Evolutionary conservation across 148 eudicot genomes (phyloP).

Genomic region (Nepenthes mirabilis): DNA sequence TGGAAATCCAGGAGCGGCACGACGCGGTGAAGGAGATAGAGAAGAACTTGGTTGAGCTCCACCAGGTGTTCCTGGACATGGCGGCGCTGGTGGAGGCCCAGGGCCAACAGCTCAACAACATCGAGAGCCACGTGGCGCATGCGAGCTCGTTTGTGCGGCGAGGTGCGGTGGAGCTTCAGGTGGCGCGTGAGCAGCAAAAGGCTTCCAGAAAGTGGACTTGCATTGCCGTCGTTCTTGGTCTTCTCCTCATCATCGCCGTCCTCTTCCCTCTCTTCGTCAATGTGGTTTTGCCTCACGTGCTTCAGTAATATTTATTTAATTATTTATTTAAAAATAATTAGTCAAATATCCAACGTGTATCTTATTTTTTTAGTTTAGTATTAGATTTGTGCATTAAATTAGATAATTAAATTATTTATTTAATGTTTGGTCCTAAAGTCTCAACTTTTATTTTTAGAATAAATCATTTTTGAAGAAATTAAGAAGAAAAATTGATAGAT

Average conservation of each 20-base stretch:
- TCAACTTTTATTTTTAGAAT: too few relatives aligned
- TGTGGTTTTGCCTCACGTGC: conserved; percentile 18
- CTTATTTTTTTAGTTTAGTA: too few relatives aligned
- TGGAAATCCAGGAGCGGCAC: conserved; percentile 72
- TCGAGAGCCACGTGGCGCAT: conserved; percentile 43
- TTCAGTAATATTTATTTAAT: too few relatives aligned
- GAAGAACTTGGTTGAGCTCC: conserved; percentile 52
- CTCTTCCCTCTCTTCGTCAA: conserved; percentile 24
- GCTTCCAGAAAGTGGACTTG: conserved; percentile 48
- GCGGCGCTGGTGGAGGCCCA: conserved; percentile 59
- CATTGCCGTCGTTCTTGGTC: conserved; percentile 25
- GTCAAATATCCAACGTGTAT: too few relatives aligned
- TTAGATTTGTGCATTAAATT: too few relatives aligned
- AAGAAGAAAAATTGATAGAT: too few relatives aligned
- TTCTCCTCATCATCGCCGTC: conserved; percentile 16
- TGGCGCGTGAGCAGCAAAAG: conserved; percentile 46
- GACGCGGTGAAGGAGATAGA: conserved; percentile 59
- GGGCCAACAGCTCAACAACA: conserved; percentile 35
- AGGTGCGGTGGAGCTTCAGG: conserved; percentile 28
- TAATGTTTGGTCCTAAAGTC: too few relatives aligned
- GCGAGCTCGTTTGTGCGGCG: conserved; percentile 44
- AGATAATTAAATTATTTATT: too few relatives aligned
- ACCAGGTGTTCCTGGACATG: conserved; percentile 67
- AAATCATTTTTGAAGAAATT: too few relatives aligned
- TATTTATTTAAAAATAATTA: too few relatives aligned